Conservation (phyloP, 2,329 filamentous ascomycete genomes). For the Plectosphaerella sp. region DNA sequence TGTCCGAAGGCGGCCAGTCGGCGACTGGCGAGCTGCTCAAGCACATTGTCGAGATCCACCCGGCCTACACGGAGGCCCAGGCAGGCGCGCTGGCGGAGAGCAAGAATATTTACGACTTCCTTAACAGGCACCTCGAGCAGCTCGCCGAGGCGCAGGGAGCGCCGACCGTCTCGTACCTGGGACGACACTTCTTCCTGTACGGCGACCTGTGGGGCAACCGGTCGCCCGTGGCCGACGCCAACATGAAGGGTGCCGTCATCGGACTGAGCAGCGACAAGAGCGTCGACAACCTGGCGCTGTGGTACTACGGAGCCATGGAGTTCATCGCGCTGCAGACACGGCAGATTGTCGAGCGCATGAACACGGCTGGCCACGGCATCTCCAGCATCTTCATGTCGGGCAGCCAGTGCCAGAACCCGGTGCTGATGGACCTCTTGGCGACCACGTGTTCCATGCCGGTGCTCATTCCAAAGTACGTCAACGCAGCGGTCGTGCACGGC, state of each 20-base stretch:
- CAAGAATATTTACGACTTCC: constrained; percentile 89
- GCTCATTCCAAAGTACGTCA: constrained; percentile 86
- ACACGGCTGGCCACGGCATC: constrained; percentile 80
- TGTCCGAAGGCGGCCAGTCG: constrained; percentile 95
- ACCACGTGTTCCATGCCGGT: constrained; percentile 91
- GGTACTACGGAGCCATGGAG: constrained; percentile 96
- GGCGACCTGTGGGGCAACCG: constrained; percentile 97
- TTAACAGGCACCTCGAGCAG: constrained; percentile 81
- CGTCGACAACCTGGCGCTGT: constrained; percentile 79
- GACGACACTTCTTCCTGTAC: constrained; percentile 96
- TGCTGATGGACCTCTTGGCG: constrained; percentile 87
- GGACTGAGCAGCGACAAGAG: constrained; percentile 84
- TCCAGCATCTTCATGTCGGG: constrained; percentile 98
- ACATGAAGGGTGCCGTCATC: constrained; percentile 87
- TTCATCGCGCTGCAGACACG: constrained; percentile 96
- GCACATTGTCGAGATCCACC: constrained; percentile 92
- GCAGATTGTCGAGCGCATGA: constrained; percentile 95
- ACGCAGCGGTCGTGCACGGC: constrained; percentile 95
- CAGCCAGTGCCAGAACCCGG: constrained; percentile 91
- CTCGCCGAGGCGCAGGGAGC: constrained; percentile 65
- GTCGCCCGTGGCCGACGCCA: constrained; percentile 85
- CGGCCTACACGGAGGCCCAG: constrained; percentile 76
- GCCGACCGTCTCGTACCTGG: constrained; percentile 78
- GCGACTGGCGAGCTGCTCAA: constrained; percentile 93
- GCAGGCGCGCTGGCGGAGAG: constrained; percentile 77